Conservation (phyloP, 139 green algal genomes). For the Nannochloris sp. region DNA sequence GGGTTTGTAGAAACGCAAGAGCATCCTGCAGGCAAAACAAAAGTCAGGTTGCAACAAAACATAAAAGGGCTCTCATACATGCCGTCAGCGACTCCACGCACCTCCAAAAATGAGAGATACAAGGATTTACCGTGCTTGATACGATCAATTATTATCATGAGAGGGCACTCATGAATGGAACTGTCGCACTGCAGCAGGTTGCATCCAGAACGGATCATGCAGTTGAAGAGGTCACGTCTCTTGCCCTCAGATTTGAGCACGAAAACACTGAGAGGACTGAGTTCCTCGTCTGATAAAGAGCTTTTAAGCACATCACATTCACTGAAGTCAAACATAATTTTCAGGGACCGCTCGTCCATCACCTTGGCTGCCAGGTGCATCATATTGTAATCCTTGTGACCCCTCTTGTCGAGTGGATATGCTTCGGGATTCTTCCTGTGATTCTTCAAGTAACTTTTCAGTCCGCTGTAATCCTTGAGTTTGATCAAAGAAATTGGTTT, state of each 20-base stretch:
- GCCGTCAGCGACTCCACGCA: neutral
- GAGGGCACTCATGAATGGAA: neutral
- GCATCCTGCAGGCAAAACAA: neutral
- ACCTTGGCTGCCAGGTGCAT: neutral
- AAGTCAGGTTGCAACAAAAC: no score
- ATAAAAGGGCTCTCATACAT: no score
- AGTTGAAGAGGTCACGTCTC: neutral
- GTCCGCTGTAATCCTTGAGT: constrained; percentile 1
- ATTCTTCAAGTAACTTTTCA: neutral
- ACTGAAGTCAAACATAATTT: constrained; percentile 4
- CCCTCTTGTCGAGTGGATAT: constrained; percentile 1
- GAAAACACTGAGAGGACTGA: neutral
- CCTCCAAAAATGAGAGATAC: neutral
- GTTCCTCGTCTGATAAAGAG: neutral
- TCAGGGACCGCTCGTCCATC: neutral
- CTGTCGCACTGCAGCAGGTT: neutral
- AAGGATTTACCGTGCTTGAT: neutral
- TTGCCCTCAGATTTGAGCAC: neutral
- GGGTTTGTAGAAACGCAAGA: neutral
- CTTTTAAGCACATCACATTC: neutral
- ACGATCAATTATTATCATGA: neutral
- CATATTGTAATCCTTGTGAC: neutral
- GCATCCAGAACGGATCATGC: neutral
- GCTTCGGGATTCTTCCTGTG: neutral
- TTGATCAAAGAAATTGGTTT: neutral